A percentile compares a stretch with the other conserved stretches of the same genome.
phyloP scores from a whole-genome alignment of 345 rosid genomes.

The Syzygium oleosum region DNA sequence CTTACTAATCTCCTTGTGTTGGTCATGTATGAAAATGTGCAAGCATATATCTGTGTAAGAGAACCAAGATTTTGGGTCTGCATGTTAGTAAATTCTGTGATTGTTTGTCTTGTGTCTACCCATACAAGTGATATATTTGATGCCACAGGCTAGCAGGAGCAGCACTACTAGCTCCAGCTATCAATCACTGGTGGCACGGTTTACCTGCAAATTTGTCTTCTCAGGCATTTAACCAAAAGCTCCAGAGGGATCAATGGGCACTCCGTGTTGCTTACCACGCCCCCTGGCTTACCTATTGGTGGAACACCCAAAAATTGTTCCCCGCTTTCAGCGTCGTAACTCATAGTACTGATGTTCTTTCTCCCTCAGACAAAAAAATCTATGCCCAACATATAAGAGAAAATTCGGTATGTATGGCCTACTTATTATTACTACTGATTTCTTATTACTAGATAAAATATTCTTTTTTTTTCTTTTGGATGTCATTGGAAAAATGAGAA shows the following conservation, averaged over 20 bases:
- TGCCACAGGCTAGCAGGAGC: conserved; percentile 46
- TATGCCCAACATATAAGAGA: not conserved
- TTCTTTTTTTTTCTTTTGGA: not conserved
- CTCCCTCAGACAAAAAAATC: conserved; percentile 1
- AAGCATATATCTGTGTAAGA: not conserved
- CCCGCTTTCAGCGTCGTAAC: not conserved
- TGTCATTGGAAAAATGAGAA: not conserved
- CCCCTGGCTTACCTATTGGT: conserved; percentile 14
- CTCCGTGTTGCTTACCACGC: conserved; percentile 9
- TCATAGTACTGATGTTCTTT: not conserved
- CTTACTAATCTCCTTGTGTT: not conserved
- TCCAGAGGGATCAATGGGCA: conserved; percentile 9
- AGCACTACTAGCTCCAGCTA: conserved; percentile 27
- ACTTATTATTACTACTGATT: not conserved
- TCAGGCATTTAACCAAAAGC: conserved; percentile 18
- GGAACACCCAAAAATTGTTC: conserved; percentile 16
- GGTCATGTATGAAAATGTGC: not conserved
- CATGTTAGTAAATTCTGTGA: not conserved
- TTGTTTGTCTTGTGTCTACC: not conserved
- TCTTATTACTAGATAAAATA: not conserved
- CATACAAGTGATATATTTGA: not conserved
- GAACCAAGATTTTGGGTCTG: not conserved
- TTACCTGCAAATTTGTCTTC: conserved; percentile 29
- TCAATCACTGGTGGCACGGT: conserved; percentile 57
- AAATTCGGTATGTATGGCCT: not conserved